Conservation (phyloP, 305 asterid species). For the Ilex paraguariensis region DNA sequence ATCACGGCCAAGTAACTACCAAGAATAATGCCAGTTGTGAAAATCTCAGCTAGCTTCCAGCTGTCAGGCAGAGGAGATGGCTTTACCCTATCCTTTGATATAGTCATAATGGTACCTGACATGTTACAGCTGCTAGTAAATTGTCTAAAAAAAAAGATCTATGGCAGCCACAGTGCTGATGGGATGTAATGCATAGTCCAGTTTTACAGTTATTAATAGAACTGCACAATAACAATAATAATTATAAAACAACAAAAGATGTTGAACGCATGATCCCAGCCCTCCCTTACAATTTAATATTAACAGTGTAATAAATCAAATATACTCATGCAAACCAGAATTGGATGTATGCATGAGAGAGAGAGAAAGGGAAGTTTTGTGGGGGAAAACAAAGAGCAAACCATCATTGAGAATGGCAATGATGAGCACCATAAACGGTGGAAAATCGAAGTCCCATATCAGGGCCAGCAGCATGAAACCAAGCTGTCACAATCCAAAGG, state of each 20-base stretch:
- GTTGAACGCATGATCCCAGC: too few relatives aligned
- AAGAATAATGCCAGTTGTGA: slow-evolving; percentile 39
- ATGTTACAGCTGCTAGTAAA: not conserved
- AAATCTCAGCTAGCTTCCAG: slow-evolving; percentile 46
- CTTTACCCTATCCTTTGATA: slow-evolving; percentile 43
- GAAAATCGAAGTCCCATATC: slow-evolving; percentile 94
- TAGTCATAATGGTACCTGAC: slow-evolving; percentile 43
- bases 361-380: not conserved
- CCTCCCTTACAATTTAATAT: too few relatives aligned
- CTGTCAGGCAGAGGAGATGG: slow-evolving; percentile 48
- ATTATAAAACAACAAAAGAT: too few relatives aligned
- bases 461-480: slow-evolving; percentile 96
- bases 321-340: too few relatives aligned
- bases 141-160: too few relatives aligned
- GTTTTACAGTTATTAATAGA: too few relatives aligned
- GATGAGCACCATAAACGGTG: slow-evolving; percentile 99
- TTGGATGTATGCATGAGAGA: not conserved
- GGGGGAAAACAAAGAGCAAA: slow-evolving; percentile 14
- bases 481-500: slow-evolving; percentile 42
- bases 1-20: slow-evolving; percentile 43
- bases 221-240: too few relatives aligned
- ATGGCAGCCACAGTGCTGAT: too few relatives aligned
- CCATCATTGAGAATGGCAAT: slow-evolving; percentile 98
- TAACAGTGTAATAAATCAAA: too few relatives aligned
- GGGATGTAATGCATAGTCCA: too few relatives aligned